A percentile compares a stretch with the other conserved stretches of the same genome.
Conservation (phyloP, 148 eudicot genomes). For the Euryodendron excelsum region DNA sequence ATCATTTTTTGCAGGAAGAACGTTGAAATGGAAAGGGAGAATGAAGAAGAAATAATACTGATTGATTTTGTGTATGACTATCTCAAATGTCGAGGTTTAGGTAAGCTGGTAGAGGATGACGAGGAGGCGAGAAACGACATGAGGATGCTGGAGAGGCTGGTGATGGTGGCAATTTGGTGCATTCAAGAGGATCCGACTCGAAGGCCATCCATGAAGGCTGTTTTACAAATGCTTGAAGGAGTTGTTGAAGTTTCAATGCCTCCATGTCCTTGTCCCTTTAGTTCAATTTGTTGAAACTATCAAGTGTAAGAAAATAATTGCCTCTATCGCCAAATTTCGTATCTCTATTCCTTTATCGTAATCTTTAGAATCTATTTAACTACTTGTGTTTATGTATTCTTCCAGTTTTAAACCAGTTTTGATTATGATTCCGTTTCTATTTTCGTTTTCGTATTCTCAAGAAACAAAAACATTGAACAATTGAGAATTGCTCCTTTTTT, state of each 20-base stretch:
- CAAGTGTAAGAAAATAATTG: neutral
- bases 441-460: too few species aligned
- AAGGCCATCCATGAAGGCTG: conserved; percentile 26
- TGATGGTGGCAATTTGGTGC: conserved; percentile 29
- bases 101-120: conserved; percentile 20
- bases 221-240: conserved; percentile 27
- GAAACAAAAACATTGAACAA: too few species aligned
- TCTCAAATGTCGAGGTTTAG: neutral
- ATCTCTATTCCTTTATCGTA: too few species aligned
- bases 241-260: conserved; percentile 18
- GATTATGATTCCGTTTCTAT: too few species aligned
- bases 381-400: too few species aligned
- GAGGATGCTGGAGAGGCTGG: conserved; percentile 22
- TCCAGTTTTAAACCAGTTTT: too few species aligned
- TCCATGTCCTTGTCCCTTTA: conserved; percentile 6
- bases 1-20: conserved; percentile 21
- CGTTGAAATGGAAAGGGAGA: conserved; percentile 5
- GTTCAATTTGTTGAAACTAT: neutral
- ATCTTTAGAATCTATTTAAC: too few species aligned
- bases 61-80: conserved; percentile 22
- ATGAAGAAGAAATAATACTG: conserved; percentile 16
- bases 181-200: conserved; percentile 25
- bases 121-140: conserved; percentile 20
- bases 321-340: too few species aligned
- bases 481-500: too few species aligned